These are phyloP conservation scores for Penicillium bovifimosum DNA, from an alignment of 495 filamentous ascomycete genomes.

Conservation along the genomic window DNA sequence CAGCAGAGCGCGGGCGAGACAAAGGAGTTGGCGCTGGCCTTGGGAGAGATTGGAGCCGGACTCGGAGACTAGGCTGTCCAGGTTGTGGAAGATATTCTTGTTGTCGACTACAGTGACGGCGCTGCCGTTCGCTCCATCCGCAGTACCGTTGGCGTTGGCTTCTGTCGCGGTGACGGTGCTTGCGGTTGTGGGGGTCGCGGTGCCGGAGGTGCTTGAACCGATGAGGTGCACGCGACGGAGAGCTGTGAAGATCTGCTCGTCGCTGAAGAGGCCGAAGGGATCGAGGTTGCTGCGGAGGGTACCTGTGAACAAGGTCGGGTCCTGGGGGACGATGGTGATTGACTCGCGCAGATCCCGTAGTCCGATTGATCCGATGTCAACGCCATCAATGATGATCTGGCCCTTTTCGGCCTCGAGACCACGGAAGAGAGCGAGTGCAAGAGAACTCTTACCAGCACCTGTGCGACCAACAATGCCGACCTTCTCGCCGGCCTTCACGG, in stretches of 20 bases:
- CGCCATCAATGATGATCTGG: slow-evolving; percentile 81
- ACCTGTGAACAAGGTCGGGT: slow-evolving; percentile 94
- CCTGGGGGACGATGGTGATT: slow-evolving; percentile 97
- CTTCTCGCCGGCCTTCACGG: slow-evolving; percentile 81
- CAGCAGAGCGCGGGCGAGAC: slow-evolving; percentile 88
- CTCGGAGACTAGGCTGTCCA: slow-evolving; percentile 79
- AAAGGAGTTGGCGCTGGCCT: slow-evolving; percentile 92
- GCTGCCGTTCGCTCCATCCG: slow-evolving; percentile 25
- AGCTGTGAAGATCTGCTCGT: slow-evolving; percentile 84
- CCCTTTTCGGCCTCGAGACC: slow-evolving; percentile 91
- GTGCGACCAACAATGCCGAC: slow-evolving; percentile 96
- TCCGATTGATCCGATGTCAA: slow-evolving; percentile 85
- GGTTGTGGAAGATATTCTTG: slow-evolving; percentile 90
- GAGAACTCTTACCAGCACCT: slow-evolving; percentile 93
- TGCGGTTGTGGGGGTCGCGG: slow-evolving; percentile 38
- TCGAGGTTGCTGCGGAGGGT: slow-evolving; percentile 95
- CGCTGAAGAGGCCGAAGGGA: slow-evolving; percentile 85
- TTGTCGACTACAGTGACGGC: slow-evolving; percentile 51
- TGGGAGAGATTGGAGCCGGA: slow-evolving; percentile 96
- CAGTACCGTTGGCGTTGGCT: slow-evolving; percentile 13
- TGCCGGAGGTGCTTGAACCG: slow-evolving; percentile 49
- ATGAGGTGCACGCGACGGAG: slow-evolving; percentile 90
- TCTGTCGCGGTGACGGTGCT: slow-evolving; percentile 28
- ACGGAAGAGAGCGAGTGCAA: slow-evolving; percentile 93
- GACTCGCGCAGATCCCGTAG: slow-evolving; percentile 85